Evolutionary conservation across 495 filamentous ascomycete genomes (phyloP), one percentile per base, ranked within the genome.

Genomic region (Cercophora sp.): DNA sequence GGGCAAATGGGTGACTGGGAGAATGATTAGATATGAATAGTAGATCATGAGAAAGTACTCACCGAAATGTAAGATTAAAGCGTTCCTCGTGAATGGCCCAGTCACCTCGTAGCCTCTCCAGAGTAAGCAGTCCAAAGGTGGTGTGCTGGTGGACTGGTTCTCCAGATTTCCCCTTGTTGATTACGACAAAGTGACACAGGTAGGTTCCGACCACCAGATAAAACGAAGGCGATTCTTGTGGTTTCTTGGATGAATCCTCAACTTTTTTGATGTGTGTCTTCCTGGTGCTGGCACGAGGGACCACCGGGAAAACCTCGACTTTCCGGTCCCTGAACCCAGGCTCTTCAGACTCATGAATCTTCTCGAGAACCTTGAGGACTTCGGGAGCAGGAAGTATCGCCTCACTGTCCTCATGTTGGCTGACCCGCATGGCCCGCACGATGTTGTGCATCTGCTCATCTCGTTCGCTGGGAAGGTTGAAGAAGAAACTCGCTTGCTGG

Each of bases 201-300:
- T 93, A 85, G 15, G 87, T 76, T 15, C 90, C 91, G 60, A 98
- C 81, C 0, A 84, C 88, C 43, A 98, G 80, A 65, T 95, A 96
- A 63, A 85, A 95, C 16, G 87, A 81, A 15, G 93, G 73, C 56
- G 90, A 82, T 54, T 96, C 93, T 20, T 84, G 80, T 47, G 87
- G 87, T 23, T 86, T 83, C 55, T 71, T 71, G 47, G 59, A 40
- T 41, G 40, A 29, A 25, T 73, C 70, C 20, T 67, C 63, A 31
- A 79, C 68, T 51, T 78, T 79, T 70, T 35, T 70, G 69, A 59
- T 81, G 20, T 42, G 58, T 22, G 51, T 52, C 47, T 52, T 62
- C 32, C 84, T 62, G 65, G 77, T 18, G 76, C 70, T n/a, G 75
- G 78, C 66, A 47, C 91, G 85, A 55, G 90, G 85, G 23, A 94